Conservation (phyloP, 495 filamentous ascomycete species). For the Beverwykella pulmonaria region DNA sequence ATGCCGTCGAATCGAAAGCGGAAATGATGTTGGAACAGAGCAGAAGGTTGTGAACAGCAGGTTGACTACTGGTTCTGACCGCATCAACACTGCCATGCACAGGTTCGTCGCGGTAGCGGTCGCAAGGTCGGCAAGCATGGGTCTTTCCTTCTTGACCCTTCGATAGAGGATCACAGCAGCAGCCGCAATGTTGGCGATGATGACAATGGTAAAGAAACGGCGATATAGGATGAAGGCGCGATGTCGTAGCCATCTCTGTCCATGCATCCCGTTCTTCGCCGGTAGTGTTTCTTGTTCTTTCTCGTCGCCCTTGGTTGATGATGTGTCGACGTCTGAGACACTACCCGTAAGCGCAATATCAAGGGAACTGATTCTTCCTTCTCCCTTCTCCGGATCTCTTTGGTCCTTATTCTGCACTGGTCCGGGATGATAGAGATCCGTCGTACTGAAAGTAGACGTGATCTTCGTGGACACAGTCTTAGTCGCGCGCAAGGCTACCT, state of each 20-base stretch:
- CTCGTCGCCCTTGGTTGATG: slow-evolving; percentile 11
- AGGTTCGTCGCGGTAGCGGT: slow-evolving; percentile 60
- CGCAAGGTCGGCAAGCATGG: slow-evolving; percentile 35
- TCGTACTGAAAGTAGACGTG: slow-evolving; percentile 13
- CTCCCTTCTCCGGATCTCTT: slow-evolving; percentile 4
- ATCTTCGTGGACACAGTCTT: neutral
- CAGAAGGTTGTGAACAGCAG: slow-evolving; percentile 63
- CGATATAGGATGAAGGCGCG: slow-evolving; percentile 25
- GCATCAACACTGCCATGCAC: slow-evolving; percentile 61
- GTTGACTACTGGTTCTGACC: slow-evolving; percentile 78
- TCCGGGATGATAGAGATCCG: slow-evolving; percentile 9
- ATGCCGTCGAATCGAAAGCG: slow-evolving; percentile 64
- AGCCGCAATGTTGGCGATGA: slow-evolving; percentile 19
- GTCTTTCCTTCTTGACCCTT: slow-evolving; percentile 12
- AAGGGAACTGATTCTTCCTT: neutral
- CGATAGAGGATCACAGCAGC: slow-evolving; percentile 25
- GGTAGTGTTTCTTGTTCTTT: slow-evolving; percentile 3
- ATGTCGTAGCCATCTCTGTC: slow-evolving; percentile 30
- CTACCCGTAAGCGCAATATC: slow-evolving; percentile 3
- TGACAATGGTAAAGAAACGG: slow-evolving; percentile 21
- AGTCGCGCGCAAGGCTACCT: slow-evolving; percentile 2
- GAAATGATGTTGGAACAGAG: slow-evolving; percentile 61
- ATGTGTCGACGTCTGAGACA: slow-evolving; percentile 17
- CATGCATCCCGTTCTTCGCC: slow-evolving; percentile 24
- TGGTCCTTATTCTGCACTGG: neutral